These are phyloP conservation scores for Lycium ferocissimum DNA, from an alignment of 257 asterid species.

Conservation along the genomic window DNA sequence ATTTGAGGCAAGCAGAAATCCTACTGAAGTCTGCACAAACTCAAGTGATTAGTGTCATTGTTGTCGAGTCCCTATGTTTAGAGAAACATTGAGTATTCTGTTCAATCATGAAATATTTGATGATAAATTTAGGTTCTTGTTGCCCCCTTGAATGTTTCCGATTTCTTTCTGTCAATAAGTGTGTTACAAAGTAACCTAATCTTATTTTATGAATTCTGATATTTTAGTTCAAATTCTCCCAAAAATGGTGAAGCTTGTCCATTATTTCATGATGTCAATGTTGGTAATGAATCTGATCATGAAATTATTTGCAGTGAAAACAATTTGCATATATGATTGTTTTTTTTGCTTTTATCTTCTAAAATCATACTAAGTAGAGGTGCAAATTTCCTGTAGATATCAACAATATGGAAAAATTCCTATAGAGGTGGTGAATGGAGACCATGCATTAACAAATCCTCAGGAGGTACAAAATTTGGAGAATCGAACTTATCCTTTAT, in stretches of 20 bases:
- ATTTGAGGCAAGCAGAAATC: constrained; percentile 5
- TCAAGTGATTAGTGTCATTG: neutral
- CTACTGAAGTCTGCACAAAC: neutral
- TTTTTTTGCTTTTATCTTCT: constrained; percentile 29
- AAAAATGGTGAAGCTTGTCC: constrained; percentile 1
- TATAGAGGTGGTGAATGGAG: constrained; percentile 89
- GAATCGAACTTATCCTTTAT: constrained; percentile 22
- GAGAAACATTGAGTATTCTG: constrained; percentile 2
- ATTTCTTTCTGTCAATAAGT: neutral
- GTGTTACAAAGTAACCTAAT: neutral
- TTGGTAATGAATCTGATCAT: neutral
- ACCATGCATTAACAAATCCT: constrained; percentile 80
- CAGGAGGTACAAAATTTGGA: constrained; percentile 60
- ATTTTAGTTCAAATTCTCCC: neutral
- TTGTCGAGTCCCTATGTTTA: neutral
- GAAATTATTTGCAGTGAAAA: neutral
- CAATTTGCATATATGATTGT: neutral
- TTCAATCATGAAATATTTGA: neutral
- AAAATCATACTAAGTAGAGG: constrained; percentile 28
- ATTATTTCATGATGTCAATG: neutral
- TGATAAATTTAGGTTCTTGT: neutral
- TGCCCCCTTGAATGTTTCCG: constrained; percentile 5
- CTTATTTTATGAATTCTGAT: neutral
- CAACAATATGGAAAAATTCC: constrained; percentile 91
- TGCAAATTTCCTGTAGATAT: constrained; percentile 58